Evolutionary conservation across 805 yeast species (phyloP).

Genomic region (Ogataea siamensis): DNA sequence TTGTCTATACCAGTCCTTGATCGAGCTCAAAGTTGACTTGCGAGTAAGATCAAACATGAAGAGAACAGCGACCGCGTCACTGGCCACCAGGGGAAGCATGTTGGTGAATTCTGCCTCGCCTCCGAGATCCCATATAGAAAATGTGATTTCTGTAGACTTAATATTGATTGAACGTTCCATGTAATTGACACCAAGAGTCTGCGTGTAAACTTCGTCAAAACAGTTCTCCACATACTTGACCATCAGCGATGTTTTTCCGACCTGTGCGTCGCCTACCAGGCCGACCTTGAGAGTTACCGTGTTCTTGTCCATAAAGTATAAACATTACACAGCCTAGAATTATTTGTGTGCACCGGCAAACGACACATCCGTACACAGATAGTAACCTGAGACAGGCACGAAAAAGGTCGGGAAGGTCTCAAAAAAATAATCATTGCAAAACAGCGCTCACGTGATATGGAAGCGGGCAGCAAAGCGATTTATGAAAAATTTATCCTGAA

Average conservation of each 20-base stretch:
- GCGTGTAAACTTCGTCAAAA: slow-evolving; percentile 88
- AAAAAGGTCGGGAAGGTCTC: too few relatives aligned
- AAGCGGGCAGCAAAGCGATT: slow-evolving; percentile 3
- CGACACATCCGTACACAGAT: too few relatives aligned
- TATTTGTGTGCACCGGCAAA: not conserved
- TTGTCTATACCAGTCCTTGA: slow-evolving; percentile 93
- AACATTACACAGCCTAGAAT: slow-evolving; percentile 13
- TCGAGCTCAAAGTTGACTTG: slow-evolving; percentile 78
- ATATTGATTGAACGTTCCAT: slow-evolving; percentile 87
- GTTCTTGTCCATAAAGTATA: slow-evolving; percentile 28
- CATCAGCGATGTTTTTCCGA: slow-evolving; percentile 95
- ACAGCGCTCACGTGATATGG: slow-evolving; percentile 10
- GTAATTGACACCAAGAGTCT: slow-evolving; percentile 92
- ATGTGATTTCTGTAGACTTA: slow-evolving; percentile 82
- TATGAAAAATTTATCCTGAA: slow-evolving; percentile 18
- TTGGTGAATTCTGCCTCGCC: slow-evolving; percentile 94
- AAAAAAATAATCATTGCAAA: too few relatives aligned
- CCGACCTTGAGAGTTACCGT: slow-evolving; percentile 80
- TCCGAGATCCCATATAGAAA: slow-evolving; percentile 93
- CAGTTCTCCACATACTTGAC: slow-evolving; percentile 95
- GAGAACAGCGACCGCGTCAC: slow-evolving; percentile 87
- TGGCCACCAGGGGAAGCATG: slow-evolving; percentile 90
- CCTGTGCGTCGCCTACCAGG: slow-evolving; percentile 91
- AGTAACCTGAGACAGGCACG: too few relatives aligned
- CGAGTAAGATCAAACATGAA: slow-evolving; percentile 90